Base-by-base conservation (phyloP, 805 yeast genomes). In the Nakazawaea ernobii region DNA sequence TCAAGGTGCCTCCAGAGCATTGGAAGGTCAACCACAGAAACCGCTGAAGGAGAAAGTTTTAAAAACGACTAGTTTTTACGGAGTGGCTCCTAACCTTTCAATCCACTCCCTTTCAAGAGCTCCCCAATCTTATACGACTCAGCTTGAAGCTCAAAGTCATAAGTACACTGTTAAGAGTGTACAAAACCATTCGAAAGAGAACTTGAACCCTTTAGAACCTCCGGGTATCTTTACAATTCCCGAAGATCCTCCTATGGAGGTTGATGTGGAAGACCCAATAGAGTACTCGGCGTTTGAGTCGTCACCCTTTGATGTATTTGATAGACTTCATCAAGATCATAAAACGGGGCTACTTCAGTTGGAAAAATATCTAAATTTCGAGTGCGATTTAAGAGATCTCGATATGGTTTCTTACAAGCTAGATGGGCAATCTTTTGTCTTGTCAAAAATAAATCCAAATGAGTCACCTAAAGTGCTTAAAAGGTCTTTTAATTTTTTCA, bases 51-150 rank as follows among this genome's bases (percentile, higher is more conserved):
- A 35, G 10, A 35, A 43, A 30, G 42, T 17, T 9, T 29, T 9
- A 24, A 32, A 43, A n/a, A 13, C 42, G 10, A 5, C 24, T 24
- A 26, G 9, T 9, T 39, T 39, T 30, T 43, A 43, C 29, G 46
- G 42, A 8, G 26, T 48, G 11, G 37, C 51, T 10, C 47, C 48
- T 2, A 35, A 38, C 11, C 43, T 45, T 7, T 28, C 39, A 35
- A 50, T 17, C 35, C 50, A 14, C 62, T 56, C 48, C 50, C 55
- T 37, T 57, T 56, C 38, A 53, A 57, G 32, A 53, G 66, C 42
- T 38, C 51, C 10, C 44, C 53, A 8, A 47, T 57, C 14, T 26
- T 48, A 8, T 64, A 58, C 68, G 1, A 54, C 59, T 4, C 66
- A 63, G 42, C 38, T 61, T 8, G 68, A 63, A 45, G 52, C 35